Percentiles rank a stretch among this genome's conserved stretches.
These are phyloP conservation scores for Torulaspora quercuum DNA, from an alignment of 805 yeast genomes.

Conservation along the genomic window DNA sequence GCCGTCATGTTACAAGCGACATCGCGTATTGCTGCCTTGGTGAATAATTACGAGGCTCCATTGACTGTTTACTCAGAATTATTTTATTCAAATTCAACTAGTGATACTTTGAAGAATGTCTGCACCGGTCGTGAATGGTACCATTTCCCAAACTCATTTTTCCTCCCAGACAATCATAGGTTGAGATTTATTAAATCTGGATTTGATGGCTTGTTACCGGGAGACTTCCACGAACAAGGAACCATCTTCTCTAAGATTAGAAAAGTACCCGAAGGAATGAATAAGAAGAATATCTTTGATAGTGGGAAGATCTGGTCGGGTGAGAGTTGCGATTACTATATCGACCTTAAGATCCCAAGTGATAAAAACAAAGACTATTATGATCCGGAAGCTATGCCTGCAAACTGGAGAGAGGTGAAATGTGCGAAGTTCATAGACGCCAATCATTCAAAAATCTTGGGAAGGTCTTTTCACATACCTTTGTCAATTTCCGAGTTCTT, in stretches of 20 bases:
- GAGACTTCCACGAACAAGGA: slow-evolving; percentile 61
- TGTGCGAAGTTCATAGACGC: slow-evolving; percentile 54
- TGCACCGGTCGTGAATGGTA: slow-evolving; percentile 97
- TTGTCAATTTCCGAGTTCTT: slow-evolving; percentile 31
- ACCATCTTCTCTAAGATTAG: slow-evolving; percentile 41
- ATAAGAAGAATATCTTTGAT: slow-evolving; percentile 68
- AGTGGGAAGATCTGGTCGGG: slow-evolving; percentile 49
- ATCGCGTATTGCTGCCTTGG: slow-evolving; percentile 57
- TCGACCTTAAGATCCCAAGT: slow-evolving; percentile 59
- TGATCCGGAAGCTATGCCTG: slow-evolving; percentile 22
- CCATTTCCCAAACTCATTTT: slow-evolving; percentile 84
- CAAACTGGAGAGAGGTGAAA: slow-evolving; percentile 47
- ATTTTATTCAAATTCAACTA: slow-evolving; percentile 31
- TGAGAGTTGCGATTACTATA: slow-evolving; percentile 59
- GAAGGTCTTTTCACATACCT: slow-evolving; percentile 55
- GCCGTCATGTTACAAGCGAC: slow-evolving; percentile 35
- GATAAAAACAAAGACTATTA: slow-evolving; percentile 45
- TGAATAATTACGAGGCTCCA: slow-evolving; percentile 71
- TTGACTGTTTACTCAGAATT: slow-evolving; percentile 50
- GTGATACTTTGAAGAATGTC: slow-evolving; percentile 45
- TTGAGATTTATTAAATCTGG: slow-evolving; percentile 69
- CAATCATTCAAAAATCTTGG: slow-evolving; percentile 51
- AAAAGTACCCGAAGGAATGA: slow-evolving; percentile 60
- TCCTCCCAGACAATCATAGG: slow-evolving; percentile 61
- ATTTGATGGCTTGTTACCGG: slow-evolving; percentile 84